Evolutionary conservation across 257 asterid species (phyloP), one percentile per base, ranked within the genome.

Genomic region (Solanum corneliomulleri): DNA sequence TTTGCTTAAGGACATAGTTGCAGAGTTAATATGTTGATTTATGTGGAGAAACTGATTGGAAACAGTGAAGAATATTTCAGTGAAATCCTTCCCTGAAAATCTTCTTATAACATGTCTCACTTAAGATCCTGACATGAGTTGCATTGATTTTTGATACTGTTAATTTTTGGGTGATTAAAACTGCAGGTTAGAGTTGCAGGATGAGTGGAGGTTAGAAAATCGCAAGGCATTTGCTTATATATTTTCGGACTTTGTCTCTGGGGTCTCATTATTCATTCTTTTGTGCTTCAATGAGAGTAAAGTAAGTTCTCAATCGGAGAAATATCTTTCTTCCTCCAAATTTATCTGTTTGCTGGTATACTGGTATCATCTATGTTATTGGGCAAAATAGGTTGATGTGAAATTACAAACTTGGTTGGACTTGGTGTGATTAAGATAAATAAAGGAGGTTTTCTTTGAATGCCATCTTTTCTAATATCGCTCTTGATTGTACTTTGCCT

Each of bases 201-300:
- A 96, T 1, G 97, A 96, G 85, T 82, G 94, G 94, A 96, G 99
- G 91, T 91, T 97, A 89, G 98, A 95, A 89, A 97, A 97, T 91
- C 98, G 99, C 56, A 92, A 90, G 86, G 95, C 96, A 84, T 97
- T 96, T 90, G 99, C 99, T 74, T 96, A 97, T 92, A 97, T 97
- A 87, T 97, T 95, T 97, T 97, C 99, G 9, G 99, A 97, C 90
- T 88, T 91, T 87, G 95, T 93, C 91, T 97, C 93, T 91, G 99
- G 99, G 90, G 87, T 93, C 86, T 94, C 99, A 85, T 87, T 96
- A 71, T 97, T 97, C 92, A 47, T 92, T 92, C 95, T 95, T 89
- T 92, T 97, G 85, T 94, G 90, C 94, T 94, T 93, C 96, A 89
- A 89, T 91, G 94, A 92, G 89, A 93, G 89, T 92, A 94, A 95